Conservation (phyloP, 1,284 basidiomycete genomes). For the Heterobasidion parviporum region DNA sequence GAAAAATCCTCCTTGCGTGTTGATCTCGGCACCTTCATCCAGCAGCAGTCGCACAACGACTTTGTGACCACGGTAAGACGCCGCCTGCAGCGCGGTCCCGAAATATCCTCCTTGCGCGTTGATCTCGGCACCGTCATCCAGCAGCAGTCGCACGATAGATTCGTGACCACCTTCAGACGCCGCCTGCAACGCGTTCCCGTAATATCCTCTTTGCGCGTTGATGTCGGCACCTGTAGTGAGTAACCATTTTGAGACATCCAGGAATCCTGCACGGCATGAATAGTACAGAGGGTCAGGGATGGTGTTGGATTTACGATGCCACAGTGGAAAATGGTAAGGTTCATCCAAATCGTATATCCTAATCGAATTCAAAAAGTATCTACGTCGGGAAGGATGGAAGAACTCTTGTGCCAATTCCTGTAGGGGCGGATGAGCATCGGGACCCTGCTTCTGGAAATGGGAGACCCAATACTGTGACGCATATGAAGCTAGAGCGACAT, state of each 20-base stretch:
- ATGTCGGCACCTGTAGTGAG: background rate
- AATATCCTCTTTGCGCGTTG: no score
- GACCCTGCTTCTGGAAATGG: background rate
- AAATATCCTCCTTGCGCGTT: background rate
- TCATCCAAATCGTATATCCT: no score
- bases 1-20: background rate
- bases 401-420: background rate
- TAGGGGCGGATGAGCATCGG: background rate
- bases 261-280: no score
- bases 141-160: no score
- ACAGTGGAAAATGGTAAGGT: background rate
- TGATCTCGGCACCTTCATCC: background rate
- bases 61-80: background rate
- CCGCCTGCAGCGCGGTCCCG: background rate
- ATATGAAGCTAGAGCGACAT: background rate
- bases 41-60: background rate
- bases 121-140: background rate
- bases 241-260: background rate
- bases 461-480: background rate
- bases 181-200: no score
- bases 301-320: no score
- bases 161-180: no score
- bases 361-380: no score
- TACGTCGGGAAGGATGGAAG: no score
- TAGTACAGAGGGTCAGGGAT: no score